Base-by-base conservation (phyloP, 1,284 basidiomycete species). In the Puccinia hordei region DNA sequence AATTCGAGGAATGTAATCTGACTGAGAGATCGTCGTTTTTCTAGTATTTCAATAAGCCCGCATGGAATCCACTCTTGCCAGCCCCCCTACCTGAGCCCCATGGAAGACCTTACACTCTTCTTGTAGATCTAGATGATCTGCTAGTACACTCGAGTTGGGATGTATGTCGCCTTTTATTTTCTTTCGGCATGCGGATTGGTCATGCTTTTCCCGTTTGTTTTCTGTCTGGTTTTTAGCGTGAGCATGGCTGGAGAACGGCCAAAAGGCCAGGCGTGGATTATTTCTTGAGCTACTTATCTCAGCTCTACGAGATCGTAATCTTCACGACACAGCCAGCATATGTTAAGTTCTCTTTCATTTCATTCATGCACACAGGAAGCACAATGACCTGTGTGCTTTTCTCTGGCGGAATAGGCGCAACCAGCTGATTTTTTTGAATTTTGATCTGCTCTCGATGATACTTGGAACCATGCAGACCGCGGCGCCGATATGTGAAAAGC, bases 301-400 rank as follows among this genome's bases (percentile, higher is more conserved):
- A 98, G 85, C 98, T 98, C 87, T 99, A 94, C 86, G 96, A 99
- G 88, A 91, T 99, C 82, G 95, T 99, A 30, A 88, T 99, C 78
- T 99, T 98, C 88, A 98, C 95, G 17, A 90, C 91, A 12, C 94
- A 98, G 87, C 90, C 93, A 75, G 89, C 90, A 83, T 98, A 96
- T 86, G 94, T 95, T 69, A 83, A 81, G 92, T 89, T 35, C 61
- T 59, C 38, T 55, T 5, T 27, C 30, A 12, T 38, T 19, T 57
- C 55, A 63, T 55, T 49, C 49, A 44, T 59, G 73, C 30, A 33
- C 38, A 35, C 24, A 51, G 77, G 10, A 80, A 33, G 46, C 33
- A 27, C 24, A 41, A 49, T 33, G 4, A 53, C 24, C 63, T 75
- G 5, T 12, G 27, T 38, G 53, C 74, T 44, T 59, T 19, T 66